Conservation (phyloP, 345 rosid species). For the Salix caprea region DNA sequence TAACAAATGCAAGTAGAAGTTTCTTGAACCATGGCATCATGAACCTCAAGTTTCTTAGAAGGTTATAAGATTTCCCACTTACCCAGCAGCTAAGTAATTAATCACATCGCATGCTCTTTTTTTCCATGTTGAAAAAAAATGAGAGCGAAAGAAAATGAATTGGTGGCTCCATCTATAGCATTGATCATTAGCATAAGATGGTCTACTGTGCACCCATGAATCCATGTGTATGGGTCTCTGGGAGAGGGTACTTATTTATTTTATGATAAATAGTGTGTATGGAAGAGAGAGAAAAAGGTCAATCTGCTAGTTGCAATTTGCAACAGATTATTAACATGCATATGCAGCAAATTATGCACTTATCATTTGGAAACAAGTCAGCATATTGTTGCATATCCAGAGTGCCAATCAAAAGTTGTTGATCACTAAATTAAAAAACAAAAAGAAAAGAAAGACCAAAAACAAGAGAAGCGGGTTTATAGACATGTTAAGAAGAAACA, state of each 20-base stretch:
- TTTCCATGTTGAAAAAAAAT: no score
- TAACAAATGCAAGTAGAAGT: neutral
- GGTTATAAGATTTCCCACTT: neutral
- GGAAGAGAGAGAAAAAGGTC: neutral
- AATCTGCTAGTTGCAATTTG: neutral
- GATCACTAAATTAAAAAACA: neutral
- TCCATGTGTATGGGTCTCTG: neutral
- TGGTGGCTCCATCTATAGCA: neutral
- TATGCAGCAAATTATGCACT: neutral
- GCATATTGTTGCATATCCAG: neutral
- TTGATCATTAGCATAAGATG: neutral
- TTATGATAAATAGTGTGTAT: neutral
- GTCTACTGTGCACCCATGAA: neutral
- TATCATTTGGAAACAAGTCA: neutral
- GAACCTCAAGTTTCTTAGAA: neutral
- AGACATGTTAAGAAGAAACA: neutral
- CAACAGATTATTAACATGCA: slow-evolving; percentile 3
- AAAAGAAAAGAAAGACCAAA: neutral
- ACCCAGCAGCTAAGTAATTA: neutral
- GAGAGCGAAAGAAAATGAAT: neutral
- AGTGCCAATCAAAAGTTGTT: neutral
- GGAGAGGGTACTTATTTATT: neutral
- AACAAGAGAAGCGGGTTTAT: neutral
- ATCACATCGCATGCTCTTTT: no score
- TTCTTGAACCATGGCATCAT: neutral